Base-by-base conservation (phyloP, 257 asterid genomes). In the Solanum boliviense region DNA sequence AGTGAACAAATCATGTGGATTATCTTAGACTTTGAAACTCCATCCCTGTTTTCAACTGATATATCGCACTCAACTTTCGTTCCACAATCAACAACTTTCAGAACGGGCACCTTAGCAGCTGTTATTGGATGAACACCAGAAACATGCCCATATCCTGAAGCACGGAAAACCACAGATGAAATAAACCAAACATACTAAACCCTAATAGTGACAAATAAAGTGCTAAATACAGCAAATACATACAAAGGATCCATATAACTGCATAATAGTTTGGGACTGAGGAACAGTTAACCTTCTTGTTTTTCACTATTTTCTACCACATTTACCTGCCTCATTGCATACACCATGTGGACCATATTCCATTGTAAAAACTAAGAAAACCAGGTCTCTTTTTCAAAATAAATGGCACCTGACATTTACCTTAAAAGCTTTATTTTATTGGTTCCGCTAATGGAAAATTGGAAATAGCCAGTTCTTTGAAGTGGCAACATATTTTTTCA, bases 11-110 rank as follows among this genome's bases (percentile, higher is more conserved):
- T 94, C 74, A 95, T 89, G 87, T 91, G 90, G 89, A 96, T 93
- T 90, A 96, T 91, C 89, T 86, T 89, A 88, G 99, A 96, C 91
- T 96, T 96, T 90, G 91, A 88, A 88, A 96, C 93, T 79, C 99
- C 99, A 84, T 96, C 99, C 93, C 98, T 92, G 89, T 95, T 96
- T 93, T 96, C 99, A 91, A 96, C 93, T 36, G 99, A 96, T 89
- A 96, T 91, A 94, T 96, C 99, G 88, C 99, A 96, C 91, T 95
- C 98, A 85, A 96, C 94, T 88, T 98, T 95, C 82, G 99, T 95
- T 91, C 99, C 99, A 86, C 95, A 93, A 90, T 97, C 99, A 89
- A 95, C 93, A 87, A 95, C 96, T 92, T 97, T 97, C 83, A 97
- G 90, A 91, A 97, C 90, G 35, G 99, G 99, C 90, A 97, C 99